Evolutionary conservation across 257 asterid species (phyloP).

Genomic region (Echium plantagineum): DNA sequence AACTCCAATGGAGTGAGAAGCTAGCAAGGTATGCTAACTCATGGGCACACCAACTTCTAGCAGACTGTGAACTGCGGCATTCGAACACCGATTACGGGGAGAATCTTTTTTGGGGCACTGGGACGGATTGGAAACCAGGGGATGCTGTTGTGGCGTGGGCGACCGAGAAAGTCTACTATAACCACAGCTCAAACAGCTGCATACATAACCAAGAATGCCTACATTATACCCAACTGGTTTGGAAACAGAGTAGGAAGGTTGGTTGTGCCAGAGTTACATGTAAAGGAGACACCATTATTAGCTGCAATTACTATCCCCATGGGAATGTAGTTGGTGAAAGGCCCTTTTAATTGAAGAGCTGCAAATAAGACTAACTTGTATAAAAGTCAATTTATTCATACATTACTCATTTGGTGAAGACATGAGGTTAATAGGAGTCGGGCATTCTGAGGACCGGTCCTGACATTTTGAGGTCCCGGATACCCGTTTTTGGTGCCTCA

Average conservation of each 20-base stretch:
- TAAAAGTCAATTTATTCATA: background rate
- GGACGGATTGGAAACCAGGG: conserved; percentile 11
- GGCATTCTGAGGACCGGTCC: too few species aligned
- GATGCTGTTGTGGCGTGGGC: conserved; percentile 13
- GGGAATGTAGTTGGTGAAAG: conserved; percentile 15
- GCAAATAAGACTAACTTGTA: background rate
- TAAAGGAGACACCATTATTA: conserved; percentile 10
- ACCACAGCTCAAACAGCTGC: conserved; percentile 9
- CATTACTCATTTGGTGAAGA: background rate
- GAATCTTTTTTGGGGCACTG: conserved; percentile 16
- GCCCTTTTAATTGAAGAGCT: conserved; percentile 7
- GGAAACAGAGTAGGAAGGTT: conserved; percentile 13
- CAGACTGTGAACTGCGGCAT: conserved; percentile 11
- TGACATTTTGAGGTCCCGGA: too few species aligned
- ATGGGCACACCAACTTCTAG: conserved; percentile 8
- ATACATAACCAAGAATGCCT: conserved; percentile 11
- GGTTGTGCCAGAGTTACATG: conserved; percentile 16
- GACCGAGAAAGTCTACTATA: conserved; percentile 7
- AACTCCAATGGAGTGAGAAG: conserved; percentile 11
- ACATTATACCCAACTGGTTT: conserved; percentile 17
- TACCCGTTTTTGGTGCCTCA: too few species aligned
- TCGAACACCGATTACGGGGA: conserved; percentile 13
- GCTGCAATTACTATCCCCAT: conserved; percentile 18
- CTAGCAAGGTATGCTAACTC: conserved; percentile 11
- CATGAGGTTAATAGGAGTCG: too few species aligned